Evolutionary conservation across 441 rosid species (phyloP), one percentile per base, ranked within the genome.

Genomic region (Jatropha multifida): DNA sequence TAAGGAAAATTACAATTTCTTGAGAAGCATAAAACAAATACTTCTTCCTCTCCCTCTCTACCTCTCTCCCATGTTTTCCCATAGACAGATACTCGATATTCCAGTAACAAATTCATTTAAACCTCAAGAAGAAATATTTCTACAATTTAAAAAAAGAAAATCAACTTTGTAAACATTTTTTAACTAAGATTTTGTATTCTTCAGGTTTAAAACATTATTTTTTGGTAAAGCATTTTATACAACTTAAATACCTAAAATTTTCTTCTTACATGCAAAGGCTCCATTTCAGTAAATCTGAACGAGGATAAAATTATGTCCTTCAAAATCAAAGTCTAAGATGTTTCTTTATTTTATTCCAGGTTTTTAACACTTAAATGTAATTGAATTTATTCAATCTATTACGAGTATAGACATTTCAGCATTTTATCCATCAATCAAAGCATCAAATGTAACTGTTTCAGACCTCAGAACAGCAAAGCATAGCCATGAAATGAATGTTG

Each of bases 381-480:
- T 32, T 26, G 38, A 4, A 10, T 59, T 51, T 27, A 5, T 23
- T 41, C 49, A 15, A 38, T 64, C 26, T 55, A 55, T n/a, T 55
- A 65, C 7, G 52, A 8, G 27, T 37, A 38, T 48, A 40, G 12
- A 23, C 23, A 23, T 23, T 23, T 23, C 23, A 23, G 23, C 23
- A 23, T 23, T 23, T 23, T 23, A 23, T 23, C 23, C 23, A 23
- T 23, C 23, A 23, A 23, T 23, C 23, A 23, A 23, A 2, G 11
- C 2, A 69, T 54, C 42, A 55, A 52, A 44, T 48, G 3, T 6
- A 15, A 23, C 13, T 51, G 10, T 42, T 64, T 68, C 13, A 37
- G 27, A 62, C 26, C 37, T 58, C 72, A n/a, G 26, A 49, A 72
- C 13, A 67, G 52, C 40, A 44, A 6, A 42, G 58, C 65, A 73